Evolutionary conservation across 2,329 filamentous ascomycete genomes (phyloP).

Genomic region (Fusarium sambucinum): DNA sequence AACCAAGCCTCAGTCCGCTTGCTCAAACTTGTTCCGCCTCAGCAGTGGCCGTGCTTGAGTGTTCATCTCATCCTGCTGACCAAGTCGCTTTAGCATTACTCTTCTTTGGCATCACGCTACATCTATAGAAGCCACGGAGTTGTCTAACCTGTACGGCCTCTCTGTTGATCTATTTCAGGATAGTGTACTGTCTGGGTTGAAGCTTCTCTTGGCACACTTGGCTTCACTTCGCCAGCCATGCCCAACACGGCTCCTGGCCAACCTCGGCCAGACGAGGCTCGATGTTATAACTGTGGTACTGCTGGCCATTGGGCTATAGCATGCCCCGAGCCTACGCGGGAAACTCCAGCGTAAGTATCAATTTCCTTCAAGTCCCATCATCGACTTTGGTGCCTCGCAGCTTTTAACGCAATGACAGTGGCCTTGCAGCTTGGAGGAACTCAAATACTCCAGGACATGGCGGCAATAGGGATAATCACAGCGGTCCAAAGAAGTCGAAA

Average conservation of each 20-base stretch:
- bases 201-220: constrained; percentile 1
- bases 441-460: constrained; percentile 47
- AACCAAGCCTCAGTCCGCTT: constrained; percentile 30
- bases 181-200: constrained; percentile 15
- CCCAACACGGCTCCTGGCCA: constrained; percentile 48
- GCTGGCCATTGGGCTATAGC: constrained; percentile 65
- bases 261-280: constrained; percentile 52
- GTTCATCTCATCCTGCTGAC: constrained; percentile 14
- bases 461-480: constrained; percentile 48
- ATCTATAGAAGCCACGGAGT: constrained; percentile 13
- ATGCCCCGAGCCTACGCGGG: constrained; percentile 64
- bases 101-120: constrained; percentile 15
- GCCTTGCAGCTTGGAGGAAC: constrained; percentile 54
- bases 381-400: neutral
- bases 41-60: constrained; percentile 23
- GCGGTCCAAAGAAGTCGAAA: constrained; percentile 50
- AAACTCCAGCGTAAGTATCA: constrained; percentile 63
- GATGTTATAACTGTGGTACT: constrained; percentile 67
- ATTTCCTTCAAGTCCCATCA: neutral
- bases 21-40: constrained; percentile 23
- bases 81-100: constrained; percentile 12
- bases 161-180: neutral
- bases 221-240: constrained; percentile 42
- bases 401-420: constrained; percentile 45
- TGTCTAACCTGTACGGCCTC: neutral